These are phyloP conservation scores for Brettanomyces naardenensis DNA, from an alignment of 805 yeast genomes.

Conservation along the genomic window DNA sequence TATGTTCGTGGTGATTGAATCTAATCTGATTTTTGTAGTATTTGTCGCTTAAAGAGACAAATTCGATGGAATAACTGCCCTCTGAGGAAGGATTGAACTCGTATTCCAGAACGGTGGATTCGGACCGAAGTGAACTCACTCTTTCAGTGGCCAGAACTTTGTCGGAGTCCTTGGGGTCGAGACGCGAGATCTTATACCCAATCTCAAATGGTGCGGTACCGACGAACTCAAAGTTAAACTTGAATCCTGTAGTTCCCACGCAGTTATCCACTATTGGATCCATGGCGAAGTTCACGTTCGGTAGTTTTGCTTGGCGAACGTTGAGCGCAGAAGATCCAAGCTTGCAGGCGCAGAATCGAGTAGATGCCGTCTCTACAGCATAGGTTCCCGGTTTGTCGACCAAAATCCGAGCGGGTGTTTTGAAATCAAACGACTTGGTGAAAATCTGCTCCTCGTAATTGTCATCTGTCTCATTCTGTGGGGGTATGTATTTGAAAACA, in stretches of 20 bases:
- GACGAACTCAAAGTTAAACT: slow-evolving; percentile 57
- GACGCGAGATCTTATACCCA: slow-evolving; percentile 50
- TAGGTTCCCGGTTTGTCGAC: slow-evolving; percentile 63
- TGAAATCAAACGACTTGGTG: slow-evolving; percentile 21
- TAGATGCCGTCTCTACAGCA: slow-evolving; percentile 41
- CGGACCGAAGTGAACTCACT: slow-evolving; percentile 26
- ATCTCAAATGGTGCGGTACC: slow-evolving; percentile 83
- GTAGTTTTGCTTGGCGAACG: slow-evolving; percentile 33
- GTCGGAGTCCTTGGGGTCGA: slow-evolving; percentile 29
- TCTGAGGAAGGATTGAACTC: slow-evolving; percentile 71
- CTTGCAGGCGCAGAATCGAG: slow-evolving; percentile 61
- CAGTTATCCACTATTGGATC: slow-evolving; percentile 74
- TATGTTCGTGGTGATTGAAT: slow-evolving; percentile 32
- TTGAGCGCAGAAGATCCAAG: slow-evolving; percentile 49
- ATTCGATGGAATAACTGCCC: slow-evolving; percentile 73
- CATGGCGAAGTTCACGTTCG: slow-evolving; percentile 38
- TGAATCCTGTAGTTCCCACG: slow-evolving; percentile 82
- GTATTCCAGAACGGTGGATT: slow-evolving; percentile 31
- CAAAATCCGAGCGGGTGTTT: slow-evolving; percentile 22
- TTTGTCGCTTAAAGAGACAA: slow-evolving; percentile 56
- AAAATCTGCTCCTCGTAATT: slow-evolving; percentile 9
- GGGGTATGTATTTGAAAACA: slow-evolving; percentile 25
- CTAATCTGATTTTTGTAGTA: slow-evolving; percentile 35
- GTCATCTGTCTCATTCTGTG: slow-evolving; percentile 12
- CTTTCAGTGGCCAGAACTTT: slow-evolving; percentile 17